Evolutionary conservation across 441 rosid genomes (phyloP).

Genomic region (Pelargonium citronellum): DNA sequence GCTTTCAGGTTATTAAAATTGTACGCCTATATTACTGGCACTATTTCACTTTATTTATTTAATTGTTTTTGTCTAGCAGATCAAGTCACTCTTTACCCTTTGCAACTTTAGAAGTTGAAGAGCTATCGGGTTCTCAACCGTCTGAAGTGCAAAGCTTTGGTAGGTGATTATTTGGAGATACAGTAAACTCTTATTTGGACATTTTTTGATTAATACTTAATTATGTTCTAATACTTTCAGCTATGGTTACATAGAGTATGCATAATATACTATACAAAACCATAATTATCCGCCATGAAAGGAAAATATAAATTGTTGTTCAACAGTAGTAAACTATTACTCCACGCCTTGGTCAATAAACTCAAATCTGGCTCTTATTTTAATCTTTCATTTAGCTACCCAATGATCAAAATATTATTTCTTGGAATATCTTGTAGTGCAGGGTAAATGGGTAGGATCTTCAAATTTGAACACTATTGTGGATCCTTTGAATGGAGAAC

Average conservation of each 20-base stretch:
- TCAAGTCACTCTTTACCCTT: slow-evolving; percentile 64
- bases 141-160: slow-evolving; percentile 86
- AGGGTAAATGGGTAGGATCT: slow-evolving; percentile 82
- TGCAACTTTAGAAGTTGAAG: slow-evolving; percentile 75
- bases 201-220: neutral
- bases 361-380: neutral
- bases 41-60: neutral
- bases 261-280: neutral
- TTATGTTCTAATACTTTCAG: neutral
- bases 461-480: slow-evolving; percentile 51
- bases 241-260: neutral
- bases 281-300: neutral
- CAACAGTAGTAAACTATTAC: neutral
- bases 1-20: neutral
- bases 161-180: slow-evolving; percentile 22
- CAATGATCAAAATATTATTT: slow-evolving; percentile 14
- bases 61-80: slow-evolving; percentile 31
- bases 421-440: slow-evolving; percentile 41
- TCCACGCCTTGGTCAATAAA: neutral
- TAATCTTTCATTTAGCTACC: neutral
- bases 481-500: slow-evolving; percentile 95
- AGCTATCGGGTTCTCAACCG: slow-evolving; percentile 73
- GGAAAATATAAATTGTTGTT: neutral
- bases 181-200: neutral
- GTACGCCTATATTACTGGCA: neutral